These are phyloP conservation scores for Hygrocybe punicea DNA, from an alignment of 768 basidiomycete genomes.

Conservation along the genomic window DNA sequence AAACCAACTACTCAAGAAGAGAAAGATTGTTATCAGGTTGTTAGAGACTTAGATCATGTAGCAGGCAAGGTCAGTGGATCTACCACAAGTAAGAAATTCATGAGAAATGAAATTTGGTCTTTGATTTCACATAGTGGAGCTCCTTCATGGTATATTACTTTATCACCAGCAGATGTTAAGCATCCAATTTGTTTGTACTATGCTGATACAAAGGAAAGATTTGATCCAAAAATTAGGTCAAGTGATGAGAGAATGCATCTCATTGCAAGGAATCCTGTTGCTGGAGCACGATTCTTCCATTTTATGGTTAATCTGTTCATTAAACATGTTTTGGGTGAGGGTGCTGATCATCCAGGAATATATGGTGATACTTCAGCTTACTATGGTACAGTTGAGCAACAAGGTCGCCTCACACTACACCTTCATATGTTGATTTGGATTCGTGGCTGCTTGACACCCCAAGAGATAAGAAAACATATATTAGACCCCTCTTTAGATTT, in stretches of 20 bases:
- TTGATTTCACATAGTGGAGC: conserved; percentile 18
- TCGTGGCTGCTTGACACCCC: conserved; percentile 23
- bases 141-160: conserved; percentile 29
- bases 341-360: conserved; percentile 16
- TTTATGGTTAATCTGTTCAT: conserved; percentile 23
- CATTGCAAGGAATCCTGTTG: conserved; percentile 27
- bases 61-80: conserved; percentile 30
- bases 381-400: conserved; percentile 35
- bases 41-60: conserved; percentile 36
- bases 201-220: conserved; percentile 19
- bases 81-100: conserved; percentile 21
- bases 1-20: conserved; percentile 30
- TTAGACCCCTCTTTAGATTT: conserved; percentile 18
- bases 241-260: conserved; percentile 18
- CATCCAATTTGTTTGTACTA: conserved; percentile 34
- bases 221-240: conserved; percentile 7
- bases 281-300: conserved; percentile 29
- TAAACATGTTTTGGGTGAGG: conserved; percentile 22
- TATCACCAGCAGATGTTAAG: conserved; percentile 28
- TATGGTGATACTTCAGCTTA: conserved; percentile 31
- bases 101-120: conserved; percentile 27
- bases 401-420: conserved; percentile 38
- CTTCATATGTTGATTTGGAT: conserved; percentile 41
- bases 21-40: conserved; percentile 32
- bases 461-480: conserved; percentile 32